phyloP scores from a whole-genome alignment of 768 basidiomycete genomes.

The Hypholoma sublateritium region DNA sequence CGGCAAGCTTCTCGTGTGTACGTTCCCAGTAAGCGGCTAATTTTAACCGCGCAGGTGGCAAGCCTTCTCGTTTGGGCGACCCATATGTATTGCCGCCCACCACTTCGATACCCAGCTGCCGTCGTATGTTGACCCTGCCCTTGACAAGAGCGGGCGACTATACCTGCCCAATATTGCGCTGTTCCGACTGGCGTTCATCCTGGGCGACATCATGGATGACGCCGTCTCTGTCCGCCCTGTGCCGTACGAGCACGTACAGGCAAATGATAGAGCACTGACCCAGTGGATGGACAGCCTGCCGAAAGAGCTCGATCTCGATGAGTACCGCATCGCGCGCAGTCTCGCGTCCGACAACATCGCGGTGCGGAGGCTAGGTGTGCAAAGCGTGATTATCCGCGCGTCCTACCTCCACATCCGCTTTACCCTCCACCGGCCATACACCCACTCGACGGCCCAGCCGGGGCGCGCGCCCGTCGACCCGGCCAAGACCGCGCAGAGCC shows the following conservation, averaged over 20 bases:
- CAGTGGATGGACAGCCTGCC: slow-evolving; percentile 82
- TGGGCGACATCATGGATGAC: slow-evolving; percentile 85
- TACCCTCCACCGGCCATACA: slow-evolving; percentile 78
- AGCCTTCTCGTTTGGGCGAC: slow-evolving; percentile 84
- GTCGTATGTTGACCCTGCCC: slow-evolving; percentile 59
- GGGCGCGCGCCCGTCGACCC: slow-evolving; percentile 30
- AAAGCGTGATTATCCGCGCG: slow-evolving; percentile 77
- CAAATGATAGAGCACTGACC: slow-evolving; percentile 68
- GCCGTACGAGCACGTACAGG: slow-evolving; percentile 68
- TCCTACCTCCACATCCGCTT: slow-evolving; percentile 84
- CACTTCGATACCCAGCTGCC: slow-evolving; percentile 85
- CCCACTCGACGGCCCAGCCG: slow-evolving; percentile 24
- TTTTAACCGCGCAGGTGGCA: slow-evolving; percentile 61
- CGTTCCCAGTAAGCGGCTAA: slow-evolving; percentile 5
- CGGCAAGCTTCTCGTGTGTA: slow-evolving; percentile 42
- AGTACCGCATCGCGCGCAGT: slow-evolving; percentile 70
- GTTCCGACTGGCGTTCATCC: slow-evolving; percentile 73
- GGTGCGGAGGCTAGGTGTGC: slow-evolving; percentile 71
- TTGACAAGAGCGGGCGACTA: slow-evolving; percentile 64
- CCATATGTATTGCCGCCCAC: slow-evolving; percentile 71
- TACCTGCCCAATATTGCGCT: slow-evolving; percentile 76
- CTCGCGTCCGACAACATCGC: slow-evolving; percentile 61
- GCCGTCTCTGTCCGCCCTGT: slow-evolving; percentile 82
- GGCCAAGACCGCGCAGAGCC: slow-evolving; percentile 53
- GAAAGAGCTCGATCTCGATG: slow-evolving; percentile 71